A percentile compares a stretch with the other conserved stretches of the same genome.
Evolutionary conservation across 2,329 filamentous ascomycete genomes (phyloP).

Genomic region (Venturia oleaginea): DNA sequence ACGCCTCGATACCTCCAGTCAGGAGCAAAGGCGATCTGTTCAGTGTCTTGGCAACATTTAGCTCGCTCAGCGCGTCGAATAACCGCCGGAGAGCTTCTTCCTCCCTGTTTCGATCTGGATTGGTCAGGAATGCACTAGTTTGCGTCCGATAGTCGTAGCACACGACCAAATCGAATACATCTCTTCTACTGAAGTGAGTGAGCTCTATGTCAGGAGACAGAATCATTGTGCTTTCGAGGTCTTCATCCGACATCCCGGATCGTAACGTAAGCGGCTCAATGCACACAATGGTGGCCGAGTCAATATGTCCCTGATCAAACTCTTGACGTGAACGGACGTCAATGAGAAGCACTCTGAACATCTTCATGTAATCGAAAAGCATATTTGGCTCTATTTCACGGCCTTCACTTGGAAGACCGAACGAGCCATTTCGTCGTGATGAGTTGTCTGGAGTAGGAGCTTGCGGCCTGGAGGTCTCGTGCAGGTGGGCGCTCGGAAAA

Average conservation of each 20-base stretch:
- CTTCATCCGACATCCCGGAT: slow-evolving; percentile 55
- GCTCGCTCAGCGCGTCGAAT: slow-evolving; percentile 71
- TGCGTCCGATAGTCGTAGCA: slow-evolving; percentile 71
- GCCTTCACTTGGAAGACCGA: slow-evolving; percentile 46
- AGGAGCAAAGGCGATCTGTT: slow-evolving; percentile 68
- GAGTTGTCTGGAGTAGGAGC: slow-evolving; percentile 13
- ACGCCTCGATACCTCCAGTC: slow-evolving; percentile 74
- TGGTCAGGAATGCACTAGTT: slow-evolving; percentile 48
- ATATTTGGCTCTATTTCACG: slow-evolving; percentile 57
- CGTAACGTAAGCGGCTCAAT: slow-evolving; percentile 74
- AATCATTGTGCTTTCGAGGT: slow-evolving; percentile 59
- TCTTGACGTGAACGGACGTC: slow-evolving; percentile 73
- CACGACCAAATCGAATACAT: slow-evolving; percentile 77
- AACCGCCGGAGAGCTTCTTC: slow-evolving; percentile 56
- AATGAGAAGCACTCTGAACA: slow-evolving; percentile 66
- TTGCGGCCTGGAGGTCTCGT: slow-evolving; percentile 13
- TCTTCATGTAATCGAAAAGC: slow-evolving; percentile 60
- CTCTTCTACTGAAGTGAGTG: slow-evolving; percentile 58
- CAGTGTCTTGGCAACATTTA: slow-evolving; percentile 70
- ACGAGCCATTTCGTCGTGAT: slow-evolving; percentile 26
- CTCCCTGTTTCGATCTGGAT: slow-evolving; percentile 28
- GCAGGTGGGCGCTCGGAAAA: slow-evolving; percentile 25
- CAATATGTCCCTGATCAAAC: slow-evolving; percentile 85
- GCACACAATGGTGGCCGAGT: slow-evolving; percentile 74
- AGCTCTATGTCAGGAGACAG: slow-evolving; percentile 68